These are phyloP conservation scores for Hygrophila difformis DNA, from an alignment of 257 asterid species.

Conservation along the genomic window DNA sequence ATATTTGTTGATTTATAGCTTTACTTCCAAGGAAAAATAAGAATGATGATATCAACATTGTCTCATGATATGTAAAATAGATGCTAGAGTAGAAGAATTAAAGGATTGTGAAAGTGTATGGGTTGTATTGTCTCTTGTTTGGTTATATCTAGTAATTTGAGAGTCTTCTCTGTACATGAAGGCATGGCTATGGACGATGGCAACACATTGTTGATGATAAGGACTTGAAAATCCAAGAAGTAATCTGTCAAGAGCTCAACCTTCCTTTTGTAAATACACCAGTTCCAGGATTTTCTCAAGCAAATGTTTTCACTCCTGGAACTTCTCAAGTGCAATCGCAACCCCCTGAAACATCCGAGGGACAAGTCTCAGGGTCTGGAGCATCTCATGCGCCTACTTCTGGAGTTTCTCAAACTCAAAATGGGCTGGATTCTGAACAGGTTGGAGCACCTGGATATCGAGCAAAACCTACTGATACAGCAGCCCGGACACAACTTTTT, in stretches of 20 bases:
- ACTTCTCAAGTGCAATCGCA: conserved; percentile 34
- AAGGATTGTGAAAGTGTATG: no score
- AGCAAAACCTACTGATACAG: conserved; percentile 41
- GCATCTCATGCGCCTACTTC: conserved; percentile 29
- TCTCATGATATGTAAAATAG: conserved; percentile 10
- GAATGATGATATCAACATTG: conserved; percentile 7
- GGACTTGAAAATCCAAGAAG: conserved; percentile 74
- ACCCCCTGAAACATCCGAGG: conserved; percentile 29
- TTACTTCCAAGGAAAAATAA: conserved; percentile 7
- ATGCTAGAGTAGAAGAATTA: no score
- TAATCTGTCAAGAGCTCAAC: conserved; percentile 81
- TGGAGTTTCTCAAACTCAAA: conserved; percentile 35
- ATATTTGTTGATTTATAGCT: conserved; percentile 9
- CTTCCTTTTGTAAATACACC: conserved; percentile 56
- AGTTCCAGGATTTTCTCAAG: conserved; percentile 50
- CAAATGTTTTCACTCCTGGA: conserved; percentile 29
- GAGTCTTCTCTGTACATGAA: conserved; percentile 25
- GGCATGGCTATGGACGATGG: conserved; percentile 99
- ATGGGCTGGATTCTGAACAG: conserved; percentile 27
- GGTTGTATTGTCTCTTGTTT: no score
- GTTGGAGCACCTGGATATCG: conserved; percentile 41
- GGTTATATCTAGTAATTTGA: no score
- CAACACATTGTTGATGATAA: conserved; percentile 94
- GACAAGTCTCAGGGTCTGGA: conserved; percentile 33
- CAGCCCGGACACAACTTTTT: conserved; percentile 41